Evolutionary conservation across 768 basidiomycete genomes (phyloP), one percentile per base, ranked within the genome.

Genomic region (Pisolithus microcarpus): DNA sequence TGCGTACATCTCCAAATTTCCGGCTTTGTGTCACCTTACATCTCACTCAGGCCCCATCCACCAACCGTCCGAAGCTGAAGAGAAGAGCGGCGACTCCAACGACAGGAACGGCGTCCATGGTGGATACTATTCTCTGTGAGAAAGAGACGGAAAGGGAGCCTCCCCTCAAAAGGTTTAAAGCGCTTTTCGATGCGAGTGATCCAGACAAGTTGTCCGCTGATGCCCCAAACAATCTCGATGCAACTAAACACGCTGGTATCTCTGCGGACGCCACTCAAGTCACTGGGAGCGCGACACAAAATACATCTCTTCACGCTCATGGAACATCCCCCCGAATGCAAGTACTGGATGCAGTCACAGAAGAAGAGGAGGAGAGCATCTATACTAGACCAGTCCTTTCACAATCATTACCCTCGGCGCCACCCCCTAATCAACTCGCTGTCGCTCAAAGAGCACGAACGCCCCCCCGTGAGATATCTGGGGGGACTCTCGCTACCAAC

Each of bases 131-230:
- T 2, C 52, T 50, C 24, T 53, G 48, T 16, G 59, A 61, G 24
- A 54, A 55, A 16, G 52, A 54, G 23, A 52, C 37, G 8, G 52
- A 19, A 7, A 48, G 56, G 49, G 81, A 82, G 54, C 85, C 82
- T 0, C 77, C 82, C 2, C 63, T 78, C 24, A 87, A 87, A 61
- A 85, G 80, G 63, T 85, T 82, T 70, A 83, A 80, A 57, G 78
- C 80, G 0, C 70, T 87, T 10, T 87, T 85, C 54, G 85, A 87
- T 16, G 77, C 80, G 8, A 82, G 72, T 39, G 72, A 82, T 59
- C 82, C 81, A 26, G 73, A 73, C 54, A 63, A 67, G 54, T 56
- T 71, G 58, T 53, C 56, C 40, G 59, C 66, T 21, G 65, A 69
- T 18, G 62, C 54, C 46, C 49, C 56, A 9, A 46, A 56, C 5